Evolutionary conservation across 2,329 filamentous ascomycete genomes (phyloP).

Genomic region (Cordyceps militaris): DNA sequence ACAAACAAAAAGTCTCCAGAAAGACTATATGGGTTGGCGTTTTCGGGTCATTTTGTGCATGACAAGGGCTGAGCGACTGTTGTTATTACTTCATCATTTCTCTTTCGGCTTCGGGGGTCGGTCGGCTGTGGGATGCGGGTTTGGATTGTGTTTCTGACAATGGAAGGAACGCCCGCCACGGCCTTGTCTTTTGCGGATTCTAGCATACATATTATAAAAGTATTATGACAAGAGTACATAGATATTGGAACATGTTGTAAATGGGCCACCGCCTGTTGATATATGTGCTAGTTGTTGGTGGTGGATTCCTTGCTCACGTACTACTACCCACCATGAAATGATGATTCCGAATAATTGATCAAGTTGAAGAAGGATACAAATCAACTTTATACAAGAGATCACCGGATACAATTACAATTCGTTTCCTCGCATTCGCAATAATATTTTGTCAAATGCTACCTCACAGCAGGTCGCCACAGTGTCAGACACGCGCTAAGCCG

Average conservation of each 20-base stretch:
- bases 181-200: background rate
- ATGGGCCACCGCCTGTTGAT: background rate
- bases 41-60: background rate
- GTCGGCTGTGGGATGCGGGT: background rate
- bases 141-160: background rate
- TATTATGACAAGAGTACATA: background rate
- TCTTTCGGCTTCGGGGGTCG: background rate
- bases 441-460: background rate
- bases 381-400: too few relatives aligned
- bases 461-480: background rate
- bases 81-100: background rate
- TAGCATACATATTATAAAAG: background rate
- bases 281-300: background rate
- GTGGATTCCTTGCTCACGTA: background rate
- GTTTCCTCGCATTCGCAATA: background rate
- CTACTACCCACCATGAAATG: background rate
- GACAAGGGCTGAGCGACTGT: background rate
- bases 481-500: background rate
- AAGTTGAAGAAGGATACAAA: too few relatives aligned
- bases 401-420: background rate
- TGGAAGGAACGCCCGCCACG: background rate
- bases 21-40: slow-evolving; percentile 1
- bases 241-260: background rate
- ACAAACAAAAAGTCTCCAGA: background rate
- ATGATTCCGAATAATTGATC: too few relatives aligned